Evolutionary conservation across 192 early-diverging fungal species (phyloP), one percentile per base, ranked within the genome.

Genomic region (Gonapodya sp.): DNA sequence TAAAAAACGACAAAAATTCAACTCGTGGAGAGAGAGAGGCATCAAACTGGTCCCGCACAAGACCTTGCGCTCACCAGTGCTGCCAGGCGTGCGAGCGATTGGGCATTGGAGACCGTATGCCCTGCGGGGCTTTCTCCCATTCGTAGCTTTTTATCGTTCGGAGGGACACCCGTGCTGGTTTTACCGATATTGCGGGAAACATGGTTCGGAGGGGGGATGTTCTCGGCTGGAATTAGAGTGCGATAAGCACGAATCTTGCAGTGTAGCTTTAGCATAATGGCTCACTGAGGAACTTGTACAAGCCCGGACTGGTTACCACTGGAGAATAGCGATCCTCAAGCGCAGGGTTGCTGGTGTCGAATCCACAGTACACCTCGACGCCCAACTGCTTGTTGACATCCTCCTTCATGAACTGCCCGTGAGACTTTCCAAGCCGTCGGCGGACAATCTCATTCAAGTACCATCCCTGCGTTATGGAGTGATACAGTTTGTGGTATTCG

Each of bases 371-470:
- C 2, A 77, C 75, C 8, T 77, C 75, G 75, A 34, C 34, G 75
- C 75, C 75, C 75, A 77, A 33, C 8, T 16, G 34, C 31, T 18
- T 18, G 75, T 77, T 77, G 8, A 77, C 75, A 34, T 2, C 31
- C 8, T 2, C 2, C 30, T 34, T 18, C 8, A 77, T 16, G 75
- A 77, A 77, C 18, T 18, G 18, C 8, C 75, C 75, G 75, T 77
- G 75, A 33, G 75, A 77, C 2, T 2, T 77, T 14, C 75, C 75
- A 2, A 77, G 75, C 18, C 8, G 8, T 8, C 75, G 75, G 8
- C 75, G 75, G 75, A 77, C 75, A 34, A 77, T 8, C 75, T 77
- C 75, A 33, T 77, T 77, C 18, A 77, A 33, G 75, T 16, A 77
- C 75, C 75, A 77, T 33, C 75, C 75, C 75, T 77, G 75, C 18